phyloP scores from a whole-genome alignment of 495 filamentous ascomycete genomes.

The Hypoxylon intermedium region DNA sequence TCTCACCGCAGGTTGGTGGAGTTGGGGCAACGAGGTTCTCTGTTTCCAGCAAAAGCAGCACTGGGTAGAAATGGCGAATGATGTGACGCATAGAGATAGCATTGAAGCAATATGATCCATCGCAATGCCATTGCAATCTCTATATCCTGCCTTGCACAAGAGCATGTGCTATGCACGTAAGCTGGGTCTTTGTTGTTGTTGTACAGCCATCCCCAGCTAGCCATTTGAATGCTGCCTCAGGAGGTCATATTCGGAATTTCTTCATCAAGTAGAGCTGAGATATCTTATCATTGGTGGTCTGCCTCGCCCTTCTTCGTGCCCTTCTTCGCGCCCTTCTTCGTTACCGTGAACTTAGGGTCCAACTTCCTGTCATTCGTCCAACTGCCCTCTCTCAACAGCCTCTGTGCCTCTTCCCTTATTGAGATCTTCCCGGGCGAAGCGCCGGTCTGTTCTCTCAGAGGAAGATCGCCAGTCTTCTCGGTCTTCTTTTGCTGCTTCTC shows the following conservation, averaged over 20 bases:
- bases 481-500: constrained; percentile 41
- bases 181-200: constrained; percentile 25
- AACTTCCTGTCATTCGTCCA: constrained; percentile 44
- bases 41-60: constrained; percentile 75
- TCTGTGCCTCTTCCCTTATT: constrained; percentile 64
- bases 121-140: constrained; percentile 1
- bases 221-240: background rate
- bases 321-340: constrained; percentile 29
- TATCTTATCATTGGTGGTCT: background rate
- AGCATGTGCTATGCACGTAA: constrained; percentile 15
- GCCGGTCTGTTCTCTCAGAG: constrained; percentile 43
- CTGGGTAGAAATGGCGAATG: constrained; percentile 59
- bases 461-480: constrained; percentile 28
- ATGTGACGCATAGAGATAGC: background rate
- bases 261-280: background rate
- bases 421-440: constrained; percentile 42
- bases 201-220: constrained; percentile 20
- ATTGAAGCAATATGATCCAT: constrained; percentile 3
- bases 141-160: constrained; percentile 5
- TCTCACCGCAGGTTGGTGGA: constrained; percentile 86
- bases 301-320: background rate
- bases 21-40: constrained; percentile 86
- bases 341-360: constrained; percentile 45
- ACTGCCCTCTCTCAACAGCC: constrained; percentile 56
- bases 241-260: no score